Percentiles rank a stretch among this genome's conserved stretches.
These are phyloP conservation scores for Trametes pubescens DNA, from an alignment of 1,284 basidiomycete genomes.

Conservation along the genomic window DNA sequence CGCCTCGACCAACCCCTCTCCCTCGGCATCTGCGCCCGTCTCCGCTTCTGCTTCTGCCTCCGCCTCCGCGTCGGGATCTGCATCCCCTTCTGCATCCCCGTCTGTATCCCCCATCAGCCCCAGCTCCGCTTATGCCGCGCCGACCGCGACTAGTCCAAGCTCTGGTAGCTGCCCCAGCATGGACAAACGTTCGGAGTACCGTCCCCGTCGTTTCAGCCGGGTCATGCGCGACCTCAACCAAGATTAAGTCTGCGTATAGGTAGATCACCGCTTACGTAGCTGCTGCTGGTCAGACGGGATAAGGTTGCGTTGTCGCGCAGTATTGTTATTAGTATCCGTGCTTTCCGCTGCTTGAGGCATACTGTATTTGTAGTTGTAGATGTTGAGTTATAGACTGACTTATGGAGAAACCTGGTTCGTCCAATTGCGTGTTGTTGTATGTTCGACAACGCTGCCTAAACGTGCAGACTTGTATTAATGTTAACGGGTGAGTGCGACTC, in stretches of 20 bases:
- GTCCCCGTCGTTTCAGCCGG: conserved; percentile 34
- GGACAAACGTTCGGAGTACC: conserved; percentile 9
- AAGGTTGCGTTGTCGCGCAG: neutral
- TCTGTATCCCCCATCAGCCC: conserved; percentile 5
- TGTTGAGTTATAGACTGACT: too few relatives aligned
- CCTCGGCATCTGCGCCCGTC: conserved; percentile 13
- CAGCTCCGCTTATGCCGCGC: conserved; percentile 9
- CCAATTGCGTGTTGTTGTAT: too few relatives aligned
- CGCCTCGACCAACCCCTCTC: conserved; percentile 18
- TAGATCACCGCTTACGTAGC: neutral
- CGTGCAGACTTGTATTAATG: too few relatives aligned
- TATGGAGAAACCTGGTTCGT: too few relatives aligned
- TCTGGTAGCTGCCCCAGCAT: conserved; percentile 16
- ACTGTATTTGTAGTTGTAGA: too few relatives aligned
- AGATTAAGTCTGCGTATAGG: neutral
- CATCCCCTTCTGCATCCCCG: conserved; percentile 11
- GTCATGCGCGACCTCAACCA: conserved; percentile 28
- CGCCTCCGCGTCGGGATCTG: conserved; percentile 14
- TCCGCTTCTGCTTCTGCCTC: conserved; percentile 18
- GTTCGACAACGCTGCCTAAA: too few relatives aligned
- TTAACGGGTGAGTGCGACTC: too few relatives aligned
- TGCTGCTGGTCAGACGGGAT: neutral
- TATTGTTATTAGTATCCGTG: neutral
- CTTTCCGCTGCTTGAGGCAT: too few relatives aligned
- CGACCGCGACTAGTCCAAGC: conserved; percentile 17